Conservation (phyloP, 306 rosid species). For the Rosa rugosa region DNA sequence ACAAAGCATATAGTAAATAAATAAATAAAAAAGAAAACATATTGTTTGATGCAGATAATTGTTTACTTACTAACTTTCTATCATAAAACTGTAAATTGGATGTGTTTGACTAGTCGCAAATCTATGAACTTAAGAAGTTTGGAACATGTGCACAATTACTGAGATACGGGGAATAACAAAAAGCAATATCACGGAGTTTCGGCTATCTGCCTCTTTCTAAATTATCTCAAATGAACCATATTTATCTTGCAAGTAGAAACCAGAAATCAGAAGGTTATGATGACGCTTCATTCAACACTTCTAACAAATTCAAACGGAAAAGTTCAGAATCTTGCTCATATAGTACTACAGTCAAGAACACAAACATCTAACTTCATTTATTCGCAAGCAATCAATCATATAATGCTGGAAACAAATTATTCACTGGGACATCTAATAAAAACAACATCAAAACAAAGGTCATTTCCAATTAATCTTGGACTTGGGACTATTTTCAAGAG, state of each 20-base stretch:
- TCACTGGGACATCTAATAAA: no score
- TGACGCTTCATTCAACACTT: neutral
- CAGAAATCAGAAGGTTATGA: neutral
- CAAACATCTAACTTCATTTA: neutral
- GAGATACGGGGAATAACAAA: neutral
- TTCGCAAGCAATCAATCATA: neutral
- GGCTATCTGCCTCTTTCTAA: neutral
- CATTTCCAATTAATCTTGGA: no score
- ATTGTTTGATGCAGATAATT: no score
- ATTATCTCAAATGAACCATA: neutral
- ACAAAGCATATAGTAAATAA: no score
- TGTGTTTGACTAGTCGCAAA: no score
- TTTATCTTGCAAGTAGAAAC: neutral
- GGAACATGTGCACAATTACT: neutral
- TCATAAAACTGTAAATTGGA: no score
- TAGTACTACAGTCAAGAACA: neutral
- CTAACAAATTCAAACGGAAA: neutral
- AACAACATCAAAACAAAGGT: no score
- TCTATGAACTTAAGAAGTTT: neutral
- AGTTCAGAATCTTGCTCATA: neutral
- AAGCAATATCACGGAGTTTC: neutral
- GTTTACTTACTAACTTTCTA: no score
- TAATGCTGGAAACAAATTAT: no score
- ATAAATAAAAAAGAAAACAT: no score
- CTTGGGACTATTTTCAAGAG: no score